These are phyloP conservation scores for Xenoacremonium recifei DNA, from an alignment of 2,329 filamentous ascomycete genomes.

Conservation along the genomic window DNA sequence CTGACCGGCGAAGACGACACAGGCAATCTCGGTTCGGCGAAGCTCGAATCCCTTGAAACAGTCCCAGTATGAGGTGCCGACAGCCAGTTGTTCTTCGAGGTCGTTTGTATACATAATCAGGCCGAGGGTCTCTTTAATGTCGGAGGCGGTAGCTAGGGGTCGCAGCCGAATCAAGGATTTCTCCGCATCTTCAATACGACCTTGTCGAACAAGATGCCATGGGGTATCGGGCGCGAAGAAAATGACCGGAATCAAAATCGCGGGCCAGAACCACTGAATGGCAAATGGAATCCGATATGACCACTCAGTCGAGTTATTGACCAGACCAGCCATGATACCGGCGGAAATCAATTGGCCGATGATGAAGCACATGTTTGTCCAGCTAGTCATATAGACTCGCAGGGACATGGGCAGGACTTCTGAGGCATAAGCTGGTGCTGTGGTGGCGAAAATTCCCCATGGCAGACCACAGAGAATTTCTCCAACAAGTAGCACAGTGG, in stretches of 20 bases:
- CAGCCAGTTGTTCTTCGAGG: constrained; percentile 34
- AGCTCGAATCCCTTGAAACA: constrained; percentile 43
- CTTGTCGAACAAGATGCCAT: constrained; percentile 40
- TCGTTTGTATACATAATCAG: constrained; percentile 43
- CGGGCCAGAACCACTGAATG: constrained; percentile 49
- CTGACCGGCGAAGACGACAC: constrained; percentile 35
- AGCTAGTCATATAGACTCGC: constrained; percentile 44
- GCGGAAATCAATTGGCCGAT: constrained; percentile 45
- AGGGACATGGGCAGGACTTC: constrained; percentile 39
- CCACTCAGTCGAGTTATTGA: constrained; percentile 36
- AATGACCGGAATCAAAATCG: constrained; percentile 37
- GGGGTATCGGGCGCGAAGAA: constrained; percentile 47
- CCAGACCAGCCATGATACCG: constrained; percentile 24
- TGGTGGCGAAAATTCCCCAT: constrained; percentile 44
- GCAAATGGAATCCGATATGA: constrained; percentile 47
- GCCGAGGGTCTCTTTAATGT: constrained; percentile 36
- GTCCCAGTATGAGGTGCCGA: constrained; percentile 39
- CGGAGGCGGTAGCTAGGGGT: constrained; percentile 20
- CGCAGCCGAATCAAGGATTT: constrained; percentile 32
- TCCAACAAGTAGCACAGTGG: constrained; percentile 37
- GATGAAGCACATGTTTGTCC: constrained; percentile 47
- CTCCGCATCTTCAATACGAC: constrained; percentile 32
- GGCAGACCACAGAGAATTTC: constrained; percentile 47
- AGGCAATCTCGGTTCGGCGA: constrained; percentile 37
- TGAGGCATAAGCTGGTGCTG: constrained; percentile 46